Evolutionary conservation across 2,329 filamentous ascomycete species (phyloP).

Genomic region (Penicillium sp.): DNA sequence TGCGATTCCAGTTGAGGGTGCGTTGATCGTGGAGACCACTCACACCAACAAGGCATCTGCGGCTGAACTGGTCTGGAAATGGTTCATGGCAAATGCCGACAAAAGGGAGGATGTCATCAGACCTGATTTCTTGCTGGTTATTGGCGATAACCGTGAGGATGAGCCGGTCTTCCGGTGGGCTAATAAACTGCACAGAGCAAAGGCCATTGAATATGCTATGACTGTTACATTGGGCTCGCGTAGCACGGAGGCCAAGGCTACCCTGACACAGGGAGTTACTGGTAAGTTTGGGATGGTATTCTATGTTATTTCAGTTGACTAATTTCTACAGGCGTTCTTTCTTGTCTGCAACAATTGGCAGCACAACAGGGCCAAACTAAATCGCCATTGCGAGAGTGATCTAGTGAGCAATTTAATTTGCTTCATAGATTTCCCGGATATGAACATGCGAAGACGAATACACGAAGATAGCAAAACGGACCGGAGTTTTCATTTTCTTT

Average conservation of each 20-base stretch:
- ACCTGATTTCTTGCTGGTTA: slow-evolving; percentile 83
- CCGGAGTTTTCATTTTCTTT: slow-evolving; percentile 10
- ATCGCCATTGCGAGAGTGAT: slow-evolving; percentile 19
- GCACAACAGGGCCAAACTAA: slow-evolving; percentile 13
- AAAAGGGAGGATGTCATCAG: slow-evolving; percentile 34
- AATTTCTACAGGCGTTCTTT: slow-evolving; percentile 47
- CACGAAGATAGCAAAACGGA: slow-evolving; percentile 9
- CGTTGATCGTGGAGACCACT: slow-evolving; percentile 78
- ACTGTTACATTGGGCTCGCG: slow-evolving; percentile 84
- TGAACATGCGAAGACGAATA: slow-evolving; percentile 11
- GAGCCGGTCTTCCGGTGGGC: slow-evolving; percentile 95
- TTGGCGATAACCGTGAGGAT: slow-evolving; percentile 88
- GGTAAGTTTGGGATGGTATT: slow-evolving; percentile 54
- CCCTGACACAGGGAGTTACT: slow-evolving; percentile 86
- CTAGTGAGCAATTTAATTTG: background rate
- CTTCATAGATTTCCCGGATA: background rate
- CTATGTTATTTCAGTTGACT: slow-evolving; percentile 11
- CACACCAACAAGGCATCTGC: slow-evolving; percentile 88
- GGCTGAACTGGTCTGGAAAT: slow-evolving; percentile 68
- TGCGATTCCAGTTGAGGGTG: slow-evolving; percentile 75
- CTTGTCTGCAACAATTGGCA: slow-evolving; percentile 54
- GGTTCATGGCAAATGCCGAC: slow-evolving; percentile 58
- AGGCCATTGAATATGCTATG: slow-evolving; percentile 65
- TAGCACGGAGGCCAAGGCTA: slow-evolving; percentile 83
- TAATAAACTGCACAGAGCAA: slow-evolving; percentile 65